Conservation (phyloP, 140 eudicot genomes). For the Flaveria floridana region DNA sequence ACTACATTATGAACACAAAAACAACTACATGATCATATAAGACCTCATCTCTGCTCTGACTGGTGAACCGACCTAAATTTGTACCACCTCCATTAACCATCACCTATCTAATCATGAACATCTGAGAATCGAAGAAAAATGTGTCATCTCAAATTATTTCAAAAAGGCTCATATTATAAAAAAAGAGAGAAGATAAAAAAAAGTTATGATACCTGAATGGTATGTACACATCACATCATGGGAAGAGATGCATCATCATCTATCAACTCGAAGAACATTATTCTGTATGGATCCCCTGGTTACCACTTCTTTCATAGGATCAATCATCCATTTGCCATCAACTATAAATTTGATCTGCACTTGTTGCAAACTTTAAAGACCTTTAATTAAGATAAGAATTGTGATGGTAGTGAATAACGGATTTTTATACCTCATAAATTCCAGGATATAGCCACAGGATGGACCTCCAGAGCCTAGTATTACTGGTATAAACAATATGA, state of each 20-base stretch:
- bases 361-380: not conserved
- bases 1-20: constrained; percentile 19
- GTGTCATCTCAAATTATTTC: not conserved
- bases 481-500: constrained; percentile 37
- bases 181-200: not conserved
- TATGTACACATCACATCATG: constrained; percentile 29
- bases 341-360: constrained; percentile 84
- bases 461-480: constrained; percentile 62
- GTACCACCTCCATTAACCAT: constrained; percentile 3
- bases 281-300: constrained; percentile 53
- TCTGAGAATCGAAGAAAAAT: constrained; percentile 19
- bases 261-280: constrained; percentile 76
- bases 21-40: constrained; percentile 25
- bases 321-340: constrained; percentile 80
- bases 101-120: constrained; percentile 36
- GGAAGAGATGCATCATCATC: constrained; percentile 35
- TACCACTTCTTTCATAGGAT: constrained; percentile 74
- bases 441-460: constrained; percentile 93
- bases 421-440: constrained; percentile 65
- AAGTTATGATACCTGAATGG: constrained; percentile 27
- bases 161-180: not conserved
- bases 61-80: constrained; percentile 13
- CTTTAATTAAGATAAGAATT: not conserved
- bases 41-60: constrained; percentile 12
- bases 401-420: not conserved